Base-by-base conservation (phyloP, 2,329 filamentous ascomycete genomes). In the Fusarium poae region DNA sequence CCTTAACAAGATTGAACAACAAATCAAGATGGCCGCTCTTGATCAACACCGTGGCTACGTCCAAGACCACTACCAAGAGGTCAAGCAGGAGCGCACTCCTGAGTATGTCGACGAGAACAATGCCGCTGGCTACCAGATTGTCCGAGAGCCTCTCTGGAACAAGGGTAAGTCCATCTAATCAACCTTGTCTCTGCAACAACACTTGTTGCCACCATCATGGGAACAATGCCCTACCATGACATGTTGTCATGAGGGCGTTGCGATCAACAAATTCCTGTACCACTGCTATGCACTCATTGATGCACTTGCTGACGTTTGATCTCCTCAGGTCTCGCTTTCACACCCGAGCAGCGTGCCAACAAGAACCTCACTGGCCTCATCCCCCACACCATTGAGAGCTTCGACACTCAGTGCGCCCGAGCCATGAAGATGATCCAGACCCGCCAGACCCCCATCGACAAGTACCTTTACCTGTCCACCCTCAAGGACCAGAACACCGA, bases 381-480 rank as follows among this genome's bases (percentile, higher is more conserved):
- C 64, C 88, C 88, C 51, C 88, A 90, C 77, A 86, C 86, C 75
- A 87, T 88, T 79, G 86, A 89, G 81, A 85, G 79, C 77, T 79
- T 85, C 74, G 80, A 87, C 66, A 89, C 85, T 54, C 88, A 90
- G 78, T 87, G 85, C 74, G 83, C 84, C 72, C 84, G 88, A 81
- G 91, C 90, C 77, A 88, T 94, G 82, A 89, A 89, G 79, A 90
- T 94, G 82, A 90, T 95, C 74, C 85, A 89, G 60, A 86, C 86
- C 65, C 89, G 91, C 68, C 82, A 86, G 68, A 92, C 91, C 46
- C 82, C 84, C 70, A 89, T 96, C 75, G 92, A 95, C 85, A 93
- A 92, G 83, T 95, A 94, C 81, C 86, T 94, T 57, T 96, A 95
- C 81, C 85, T 96, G 78, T 92, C 91, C 44, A 85, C 87, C 69